Evolutionary conservation across 495 filamentous ascomycete species (phyloP).

Genomic region (Trichoderma reesei): DNA sequence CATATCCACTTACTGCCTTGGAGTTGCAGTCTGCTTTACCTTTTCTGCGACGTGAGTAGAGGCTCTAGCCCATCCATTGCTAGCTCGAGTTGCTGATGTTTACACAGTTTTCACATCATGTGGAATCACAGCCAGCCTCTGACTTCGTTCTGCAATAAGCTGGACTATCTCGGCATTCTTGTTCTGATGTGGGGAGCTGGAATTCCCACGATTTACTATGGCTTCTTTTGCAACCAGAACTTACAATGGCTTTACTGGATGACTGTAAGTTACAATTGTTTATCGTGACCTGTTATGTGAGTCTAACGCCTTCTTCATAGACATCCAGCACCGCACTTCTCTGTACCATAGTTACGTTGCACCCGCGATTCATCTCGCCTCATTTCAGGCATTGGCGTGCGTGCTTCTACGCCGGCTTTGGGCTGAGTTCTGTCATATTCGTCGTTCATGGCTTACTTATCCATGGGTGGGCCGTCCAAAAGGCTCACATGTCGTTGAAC

Average conservation of each 20-base stretch:
- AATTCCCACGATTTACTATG: constrained; percentile 64
- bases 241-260: constrained; percentile 56
- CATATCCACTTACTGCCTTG: background rate
- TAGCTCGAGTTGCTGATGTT: background rate
- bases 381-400: constrained; percentile 64
- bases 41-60: background rate
- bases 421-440: constrained; percentile 61
- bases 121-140: constrained; percentile 12
- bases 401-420: constrained; percentile 69
- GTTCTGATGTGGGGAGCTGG: constrained; percentile 65
- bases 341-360: constrained; percentile 52
- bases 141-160: constrained; percentile 48
- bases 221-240: constrained; percentile 51
- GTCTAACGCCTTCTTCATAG: constrained; percentile 20
- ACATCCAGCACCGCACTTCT: constrained; percentile 56
- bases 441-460: constrained; percentile 35
- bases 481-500: constrained; percentile 53
- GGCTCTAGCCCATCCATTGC: background rate
- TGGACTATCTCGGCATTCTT: constrained; percentile 74
- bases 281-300: constrained; percentile 3
- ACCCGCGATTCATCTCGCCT: constrained; percentile 60
- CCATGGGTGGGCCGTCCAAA: constrained; percentile 52
- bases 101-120: background rate
- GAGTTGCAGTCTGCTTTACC: background rate
- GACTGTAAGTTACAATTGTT: constrained; percentile 39